A percentile compares a stretch with the other conserved stretches of the same genome.
Conservation (phyloP, 164 flowering plant genomes). For the Tetrastigma voinierianum region DNA sequence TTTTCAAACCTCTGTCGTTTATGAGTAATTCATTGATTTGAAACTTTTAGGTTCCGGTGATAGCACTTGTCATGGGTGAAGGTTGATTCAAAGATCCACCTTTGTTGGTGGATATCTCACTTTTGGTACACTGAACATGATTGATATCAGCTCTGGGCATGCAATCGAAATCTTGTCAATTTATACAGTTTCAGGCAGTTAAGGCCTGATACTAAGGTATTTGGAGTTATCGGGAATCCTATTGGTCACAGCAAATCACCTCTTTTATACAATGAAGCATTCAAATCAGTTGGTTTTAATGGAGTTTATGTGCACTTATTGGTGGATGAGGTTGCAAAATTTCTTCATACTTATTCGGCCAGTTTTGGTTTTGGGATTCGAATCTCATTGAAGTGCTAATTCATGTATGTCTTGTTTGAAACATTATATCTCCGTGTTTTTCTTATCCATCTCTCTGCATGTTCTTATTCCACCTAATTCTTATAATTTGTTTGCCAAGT, state of each 20-base stretch:
- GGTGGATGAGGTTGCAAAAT: constrained; percentile 75
- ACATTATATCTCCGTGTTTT: neutral
- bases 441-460: neutral
- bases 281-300: constrained; percentile 71
- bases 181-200: constrained; percentile 71
- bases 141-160: constrained; percentile 90
- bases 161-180: constrained; percentile 59
- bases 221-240: constrained; percentile 94
- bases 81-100: constrained; percentile 82
- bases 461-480: no score
- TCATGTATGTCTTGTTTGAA: no score
- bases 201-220: constrained; percentile 77
- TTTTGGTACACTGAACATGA: constrained; percentile 81
- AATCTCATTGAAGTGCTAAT: constrained; percentile 1
- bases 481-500: neutral
- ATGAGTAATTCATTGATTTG: neutral
- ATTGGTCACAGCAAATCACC: constrained; percentile 94
- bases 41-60: constrained; percentile 73
- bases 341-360: constrained; percentile 76
- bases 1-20: neutral
- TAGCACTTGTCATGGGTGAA: constrained; percentile 93
- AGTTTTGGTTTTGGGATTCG: constrained; percentile 99
- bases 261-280: constrained; percentile 65
- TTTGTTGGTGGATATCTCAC: constrained; percentile 95
- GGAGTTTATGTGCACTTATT: constrained; percentile 80